Evolutionary conservation across 306 rosid genomes (phyloP).

Genomic region (Vachellia pachyceras): DNA sequence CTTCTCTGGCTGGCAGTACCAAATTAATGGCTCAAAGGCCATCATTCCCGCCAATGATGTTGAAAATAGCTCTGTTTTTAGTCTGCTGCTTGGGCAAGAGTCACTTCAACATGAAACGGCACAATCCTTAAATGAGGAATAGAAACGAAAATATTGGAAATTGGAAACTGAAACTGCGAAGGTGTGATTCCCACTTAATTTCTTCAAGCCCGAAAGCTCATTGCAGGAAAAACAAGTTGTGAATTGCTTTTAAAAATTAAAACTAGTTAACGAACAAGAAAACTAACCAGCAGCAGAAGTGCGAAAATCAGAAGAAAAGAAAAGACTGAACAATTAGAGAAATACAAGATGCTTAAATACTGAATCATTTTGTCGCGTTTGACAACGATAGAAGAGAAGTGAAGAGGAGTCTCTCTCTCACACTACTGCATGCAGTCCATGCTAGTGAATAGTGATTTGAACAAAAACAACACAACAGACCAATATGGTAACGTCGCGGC

Average conservation of each 20-base stretch:
- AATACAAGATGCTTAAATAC: not conserved
- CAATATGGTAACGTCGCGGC: not conserved
- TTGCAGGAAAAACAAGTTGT: constrained; percentile 5
- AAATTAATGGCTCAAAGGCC: constrained; percentile 64
- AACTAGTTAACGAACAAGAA: not conserved
- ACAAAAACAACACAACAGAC: not conserved
- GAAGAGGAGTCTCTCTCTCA: not conserved
- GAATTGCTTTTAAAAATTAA: not conserved
- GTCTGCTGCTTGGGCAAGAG: not conserved
- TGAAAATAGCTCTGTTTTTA: not conserved
- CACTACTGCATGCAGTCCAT: not conserved
- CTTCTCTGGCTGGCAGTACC: constrained; percentile 79
- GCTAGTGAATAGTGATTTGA: not conserved
- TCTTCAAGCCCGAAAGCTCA: not conserved
- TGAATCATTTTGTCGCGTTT: not conserved
- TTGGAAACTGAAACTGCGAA: not conserved
- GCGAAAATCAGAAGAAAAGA: not conserved
- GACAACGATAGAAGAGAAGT: not conserved
- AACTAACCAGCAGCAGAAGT: constrained; percentile 2
- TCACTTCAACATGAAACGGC: constrained; percentile 37
- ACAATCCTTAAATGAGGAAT: constrained; percentile 13
- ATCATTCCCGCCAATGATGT: constrained; percentile 42
- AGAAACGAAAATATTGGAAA: not conserved
- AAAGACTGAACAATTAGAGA: not conserved
- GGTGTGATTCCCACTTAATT: not conserved